Percentiles rank a stretch among this genome's conserved stretches.
These are phyloP conservation scores for Aspergillus sclerotiicarbonarius DNA, from an alignment of 495 filamentous ascomycete genomes.

Conservation along the genomic window DNA sequence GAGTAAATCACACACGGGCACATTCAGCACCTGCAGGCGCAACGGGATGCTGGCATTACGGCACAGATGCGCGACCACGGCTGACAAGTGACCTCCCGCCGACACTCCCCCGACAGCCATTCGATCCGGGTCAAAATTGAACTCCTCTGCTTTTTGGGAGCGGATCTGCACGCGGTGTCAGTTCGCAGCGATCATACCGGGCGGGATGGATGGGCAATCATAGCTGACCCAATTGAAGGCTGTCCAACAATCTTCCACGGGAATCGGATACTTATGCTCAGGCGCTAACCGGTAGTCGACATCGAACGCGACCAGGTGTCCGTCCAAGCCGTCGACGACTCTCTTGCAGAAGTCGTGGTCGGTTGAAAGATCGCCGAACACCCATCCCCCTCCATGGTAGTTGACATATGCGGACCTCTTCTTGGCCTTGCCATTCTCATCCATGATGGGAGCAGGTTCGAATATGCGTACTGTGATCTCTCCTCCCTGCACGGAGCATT, in stretches of 20 bases:
- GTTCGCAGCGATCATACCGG: background rate
- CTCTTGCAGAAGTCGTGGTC: conserved; percentile 41
- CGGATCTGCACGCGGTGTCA: conserved; percentile 26
- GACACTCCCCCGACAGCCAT: conserved; percentile 36
- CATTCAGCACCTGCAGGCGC: conserved; percentile 34
- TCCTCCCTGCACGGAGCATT: conserved; percentile 35
- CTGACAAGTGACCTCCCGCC: conserved; percentile 41
- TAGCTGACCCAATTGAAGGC: conserved; percentile 43
- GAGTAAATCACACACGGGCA: conserved; percentile 39
- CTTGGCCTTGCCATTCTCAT: conserved; percentile 29
- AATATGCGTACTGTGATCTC: conserved; percentile 39
- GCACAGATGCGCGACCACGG: conserved; percentile 36
- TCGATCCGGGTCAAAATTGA: conserved; percentile 31
- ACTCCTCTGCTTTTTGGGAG: conserved; percentile 30
- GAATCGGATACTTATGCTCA: conserved; percentile 35
- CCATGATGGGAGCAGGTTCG: conserved; percentile 29
- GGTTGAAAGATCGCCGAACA: conserved; percentile 32
- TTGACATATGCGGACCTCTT: conserved; percentile 40
- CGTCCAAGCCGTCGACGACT: conserved; percentile 34
- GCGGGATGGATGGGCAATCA: background rate
- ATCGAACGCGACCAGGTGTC: conserved; percentile 38
- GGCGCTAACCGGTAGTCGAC: conserved; percentile 40
- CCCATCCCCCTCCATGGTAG: conserved; percentile 43
- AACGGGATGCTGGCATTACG: conserved; percentile 35
- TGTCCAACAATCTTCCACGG: conserved; percentile 38